phyloP scores from a whole-genome alignment of 257 asterid genomes.

The Marsdenia floribunda region DNA sequence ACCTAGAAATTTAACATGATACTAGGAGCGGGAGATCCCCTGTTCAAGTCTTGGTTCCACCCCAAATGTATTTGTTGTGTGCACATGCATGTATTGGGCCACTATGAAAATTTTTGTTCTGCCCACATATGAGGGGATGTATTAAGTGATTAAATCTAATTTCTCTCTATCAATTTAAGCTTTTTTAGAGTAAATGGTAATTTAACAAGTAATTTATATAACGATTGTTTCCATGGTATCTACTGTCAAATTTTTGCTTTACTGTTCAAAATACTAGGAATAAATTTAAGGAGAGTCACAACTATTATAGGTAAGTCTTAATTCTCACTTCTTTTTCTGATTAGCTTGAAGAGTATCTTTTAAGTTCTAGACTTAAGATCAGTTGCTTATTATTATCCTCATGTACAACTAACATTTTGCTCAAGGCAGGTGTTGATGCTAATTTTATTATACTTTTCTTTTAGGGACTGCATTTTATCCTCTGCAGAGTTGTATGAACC shows the following conservation, averaged over 20 bases:
- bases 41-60: no score
- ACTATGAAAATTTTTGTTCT: no score
- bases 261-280: background rate
- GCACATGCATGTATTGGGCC: no score
- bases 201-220: background rate
- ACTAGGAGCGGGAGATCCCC: no score
- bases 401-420: background rate
- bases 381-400: background rate
- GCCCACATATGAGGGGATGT: no score
- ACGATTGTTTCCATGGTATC: background rate
- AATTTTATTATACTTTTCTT: constrained; percentile 17
- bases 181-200: background rate
- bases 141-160: no score
- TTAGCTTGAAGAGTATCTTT: background rate
- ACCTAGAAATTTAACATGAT: no score
- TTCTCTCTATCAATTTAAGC: no score
- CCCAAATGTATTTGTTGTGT: no score
- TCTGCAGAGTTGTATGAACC: constrained; percentile 90
- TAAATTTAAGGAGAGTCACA: background rate
- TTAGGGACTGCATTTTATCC: constrained; percentile 92
- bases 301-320: background rate
- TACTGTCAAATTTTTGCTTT: no score
- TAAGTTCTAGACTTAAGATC: background rate
- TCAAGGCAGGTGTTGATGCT: background rate
- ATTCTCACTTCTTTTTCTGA: background rate